Base-by-base conservation (phyloP, 208 protist genomes). In the Leishmania major region DNA sequence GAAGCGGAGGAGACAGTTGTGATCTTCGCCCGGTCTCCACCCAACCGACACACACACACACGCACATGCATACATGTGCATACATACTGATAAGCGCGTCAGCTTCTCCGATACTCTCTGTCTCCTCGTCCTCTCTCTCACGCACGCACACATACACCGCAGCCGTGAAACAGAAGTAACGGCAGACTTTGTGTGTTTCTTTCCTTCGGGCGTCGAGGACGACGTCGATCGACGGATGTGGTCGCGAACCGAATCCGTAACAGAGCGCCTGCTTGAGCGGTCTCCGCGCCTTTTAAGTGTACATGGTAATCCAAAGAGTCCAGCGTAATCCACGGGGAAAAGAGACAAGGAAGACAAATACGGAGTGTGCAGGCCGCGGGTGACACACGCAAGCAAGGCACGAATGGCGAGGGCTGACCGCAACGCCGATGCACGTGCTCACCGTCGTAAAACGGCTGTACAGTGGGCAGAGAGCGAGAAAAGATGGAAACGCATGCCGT, bases 81-180 rank as follows among this genome's bases (percentile, higher is more conserved):
- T 17, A 51, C 40, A 7, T 49, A 4, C 69, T 31, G 31, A 40
- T 69, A 40, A 37, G 31, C 62, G 22, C 62, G 62, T 31, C 40
- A 49, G 40, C 40, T 15, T 74, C 25, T 40, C 66, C 40, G 22
- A 37, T 8, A 3, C 19, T 43, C 40, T 49, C 45, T 11, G 45
- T 49, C 40, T 8, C 40, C 66, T 72, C 66, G 11, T 47, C 66
- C 66, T 15, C 66, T 40, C 62, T 43, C 62, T 0, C 28, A 73
- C 49, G 35, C 69, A 74, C 69, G 22, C 69, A 74, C 69, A 60
- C 49, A 53, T 47, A 75, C 71, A 77, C 25, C 31, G 13, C 10
- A 15, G 13, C 47, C 7, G 13, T 22, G 31, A 15, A 25, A 40
- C 62, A 7, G 62, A 69, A 69, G 62, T 5, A 55, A 35, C 8